Evolutionary conservation across 2,329 filamentous ascomycete species (phyloP), one percentile per base, ranked within the genome.

Genomic region (Annulohypoxylon truncatum): DNA sequence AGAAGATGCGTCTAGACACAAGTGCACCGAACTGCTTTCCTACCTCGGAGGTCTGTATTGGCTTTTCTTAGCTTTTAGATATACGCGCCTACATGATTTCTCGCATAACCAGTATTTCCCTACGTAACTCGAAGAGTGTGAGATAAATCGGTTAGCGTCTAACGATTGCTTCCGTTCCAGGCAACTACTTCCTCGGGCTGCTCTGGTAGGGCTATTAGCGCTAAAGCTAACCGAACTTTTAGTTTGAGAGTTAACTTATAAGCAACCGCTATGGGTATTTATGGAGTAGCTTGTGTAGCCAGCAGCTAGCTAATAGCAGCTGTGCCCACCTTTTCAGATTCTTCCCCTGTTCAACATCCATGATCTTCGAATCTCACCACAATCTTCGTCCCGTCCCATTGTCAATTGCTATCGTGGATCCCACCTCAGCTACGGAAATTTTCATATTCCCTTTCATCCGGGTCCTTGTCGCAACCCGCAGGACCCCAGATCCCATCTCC

Each of bases 401-500:
- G 20, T 53, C 48, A 55, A 61, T 55, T 54, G 35, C 47, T 59
- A 59, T 63, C 48, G 56, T 53, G 51, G 31, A 69, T 64, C 67
- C 53, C 56, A 52, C 64, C 54, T 57, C 35, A 10, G 55, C 38
- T 35, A 42, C 64, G 66, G 63, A 65, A 71, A 63, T 67, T 68
- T 69, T 65, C 63, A 65, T 63, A 58, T 64, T 53, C 61, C 68
- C 66, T 69, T 69, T 71, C 68, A 69, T 63, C 68, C 68, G 68
- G 61, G 44, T 61, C 63, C 66, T 68, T 64, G 63, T 61, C 54
- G 31, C 38, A 51, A 48, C 51, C 56, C 24, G 51, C 61, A 58
- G 54, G 31, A 65, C 66, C 66, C 55, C 59, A 71, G 68, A 71
- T 69, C 52, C 53, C 61, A 66, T 65, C 63, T 68, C 59, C 54